Evolutionary conservation across 108 stramenopile species (phyloP).

Genomic region (Pseudonitzschia multistriata): DNA sequence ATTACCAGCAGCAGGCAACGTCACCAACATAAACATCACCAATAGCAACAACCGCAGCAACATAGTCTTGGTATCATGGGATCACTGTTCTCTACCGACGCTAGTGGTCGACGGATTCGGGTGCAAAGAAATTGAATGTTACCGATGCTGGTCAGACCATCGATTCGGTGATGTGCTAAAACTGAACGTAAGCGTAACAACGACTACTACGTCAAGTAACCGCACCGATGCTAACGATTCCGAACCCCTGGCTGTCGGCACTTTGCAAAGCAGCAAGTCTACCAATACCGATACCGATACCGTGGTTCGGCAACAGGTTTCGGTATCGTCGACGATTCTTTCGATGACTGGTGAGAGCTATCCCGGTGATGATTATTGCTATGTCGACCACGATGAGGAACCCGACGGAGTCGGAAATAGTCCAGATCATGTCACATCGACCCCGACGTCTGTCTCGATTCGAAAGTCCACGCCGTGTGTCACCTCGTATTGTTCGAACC

Average conservation of each 20-base stretch:
- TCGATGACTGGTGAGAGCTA: neutral
- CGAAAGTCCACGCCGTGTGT: conserved; percentile 1
- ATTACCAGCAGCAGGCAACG: neutral
- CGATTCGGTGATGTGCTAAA: conserved; percentile 12
- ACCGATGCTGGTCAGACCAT: neutral
- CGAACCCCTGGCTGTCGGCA: neutral
- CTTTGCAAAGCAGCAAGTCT: neutral
- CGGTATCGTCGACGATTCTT: neutral
- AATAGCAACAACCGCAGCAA: neutral
- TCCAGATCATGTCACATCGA: neutral
- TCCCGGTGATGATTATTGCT: neutral
- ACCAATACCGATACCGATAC: neutral
- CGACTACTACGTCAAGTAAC: neutral
- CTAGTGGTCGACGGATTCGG: conserved; percentile 1
- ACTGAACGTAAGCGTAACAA: conserved; percentile 4
- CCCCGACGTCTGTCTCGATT: neutral
- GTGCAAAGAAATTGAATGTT: neutral
- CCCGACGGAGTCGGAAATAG: neutral
- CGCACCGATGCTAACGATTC: neutral
- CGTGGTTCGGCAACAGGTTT: neutral
- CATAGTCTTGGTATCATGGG: conserved; percentile 6
- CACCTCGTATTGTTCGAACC: neutral
- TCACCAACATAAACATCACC: too few species aligned
- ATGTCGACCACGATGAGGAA: neutral
- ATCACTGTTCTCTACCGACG: conserved; percentile 2